A percentile compares a stretch with the other conserved stretches of the same genome.
Evolutionary conservation across 768 basidiomycete species (phyloP).

Genomic region (Pulveroboletus ravenelii): DNA sequence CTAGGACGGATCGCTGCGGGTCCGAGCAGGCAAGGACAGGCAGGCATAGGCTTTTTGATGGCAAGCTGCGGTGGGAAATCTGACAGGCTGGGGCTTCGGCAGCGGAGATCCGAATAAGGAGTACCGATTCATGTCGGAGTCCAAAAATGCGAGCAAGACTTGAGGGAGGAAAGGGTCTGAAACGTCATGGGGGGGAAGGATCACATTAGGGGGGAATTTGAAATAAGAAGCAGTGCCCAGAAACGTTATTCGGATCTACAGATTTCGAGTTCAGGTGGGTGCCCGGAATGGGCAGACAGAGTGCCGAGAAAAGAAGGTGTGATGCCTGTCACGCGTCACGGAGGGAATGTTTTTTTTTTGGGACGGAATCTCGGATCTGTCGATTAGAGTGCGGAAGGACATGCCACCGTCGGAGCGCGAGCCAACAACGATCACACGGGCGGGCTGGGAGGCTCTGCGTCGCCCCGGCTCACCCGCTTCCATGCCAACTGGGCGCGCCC

Average conservation of each 20-base stretch:
- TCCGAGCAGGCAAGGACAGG: slow-evolving; percentile 15
- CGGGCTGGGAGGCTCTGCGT: background rate
- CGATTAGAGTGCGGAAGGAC: background rate
- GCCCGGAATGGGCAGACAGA: slow-evolving; percentile 10
- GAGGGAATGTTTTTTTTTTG: slow-evolving; percentile 4
- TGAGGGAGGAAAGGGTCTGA: no score
- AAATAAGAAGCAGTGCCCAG: slow-evolving; percentile 27
- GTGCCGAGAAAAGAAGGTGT: slow-evolving; percentile 12
- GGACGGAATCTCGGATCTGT: background rate
- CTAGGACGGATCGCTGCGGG: slow-evolving; percentile 13
- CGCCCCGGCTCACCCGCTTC: background rate
- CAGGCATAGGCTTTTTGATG: slow-evolving; percentile 21
- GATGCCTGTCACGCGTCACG: slow-evolving; percentile 20
- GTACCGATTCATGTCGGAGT: background rate
- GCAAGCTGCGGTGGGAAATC: background rate
- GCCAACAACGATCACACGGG: background rate
- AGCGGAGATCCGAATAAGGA: background rate
- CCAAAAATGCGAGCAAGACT: background rate
- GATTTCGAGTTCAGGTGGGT: slow-evolving; percentile 14
- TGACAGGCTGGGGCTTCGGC: background rate
- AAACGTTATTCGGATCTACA: slow-evolving; percentile 33
- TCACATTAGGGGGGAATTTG: slow-evolving; percentile 16
- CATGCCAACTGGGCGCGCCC: slow-evolving; percentile 6
- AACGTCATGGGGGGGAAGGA: background rate
- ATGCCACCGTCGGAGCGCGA: background rate